Percentiles rank a stretch among this genome's conserved stretches.
Conservation (phyloP, 2,329 filamentous ascomycete genomes). For the Xylaria sp. region DNA sequence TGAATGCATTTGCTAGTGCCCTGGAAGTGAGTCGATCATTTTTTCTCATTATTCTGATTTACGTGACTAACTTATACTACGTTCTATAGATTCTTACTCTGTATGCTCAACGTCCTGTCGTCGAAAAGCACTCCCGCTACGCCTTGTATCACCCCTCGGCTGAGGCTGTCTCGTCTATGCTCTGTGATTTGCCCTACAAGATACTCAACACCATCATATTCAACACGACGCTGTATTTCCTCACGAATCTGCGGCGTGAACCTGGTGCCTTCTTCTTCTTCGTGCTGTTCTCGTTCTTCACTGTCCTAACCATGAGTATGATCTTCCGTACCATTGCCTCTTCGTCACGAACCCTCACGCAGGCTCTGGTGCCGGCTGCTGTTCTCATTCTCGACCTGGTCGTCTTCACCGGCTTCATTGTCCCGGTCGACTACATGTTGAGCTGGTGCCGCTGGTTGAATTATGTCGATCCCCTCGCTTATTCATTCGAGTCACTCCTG, state of each 20-base stretch:
- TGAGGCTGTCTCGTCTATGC: constrained; percentile 87
- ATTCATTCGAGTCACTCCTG: constrained; percentile 83
- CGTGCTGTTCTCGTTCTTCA: constrained; percentile 77
- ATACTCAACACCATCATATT: constrained; percentile 78
- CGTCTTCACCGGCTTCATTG: constrained; percentile 76
- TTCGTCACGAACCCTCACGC: constrained; percentile 74
- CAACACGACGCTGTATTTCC: constrained; percentile 86
- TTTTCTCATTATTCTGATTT: constrained; percentile 26
- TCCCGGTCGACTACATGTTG: constrained; percentile 75
- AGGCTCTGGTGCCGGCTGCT: constrained; percentile 70
- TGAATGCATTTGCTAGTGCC: constrained; percentile 84
- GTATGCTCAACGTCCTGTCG: constrained; percentile 88
- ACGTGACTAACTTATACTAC: constrained; percentile 31
- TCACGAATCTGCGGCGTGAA: constrained; percentile 81
- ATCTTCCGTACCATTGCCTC: constrained; percentile 86
- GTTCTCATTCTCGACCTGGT: constrained; percentile 73
- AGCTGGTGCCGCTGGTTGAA: constrained; percentile 86
- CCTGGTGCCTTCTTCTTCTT: constrained; percentile 87
- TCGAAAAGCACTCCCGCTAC: constrained; percentile 89
- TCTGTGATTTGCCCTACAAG: constrained; percentile 88
- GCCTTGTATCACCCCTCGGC: constrained; percentile 90
- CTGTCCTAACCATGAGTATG: constrained; percentile 84
- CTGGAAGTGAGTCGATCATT: constrained; percentile 66
- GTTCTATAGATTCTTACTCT: constrained; percentile 75
- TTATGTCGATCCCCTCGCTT: constrained; percentile 81